Evolutionary conservation across 1,139 yeast genomes (phyloP), one percentile per base, ranked within the genome.

Genomic region (Hanseniaspora uvarum): DNA sequence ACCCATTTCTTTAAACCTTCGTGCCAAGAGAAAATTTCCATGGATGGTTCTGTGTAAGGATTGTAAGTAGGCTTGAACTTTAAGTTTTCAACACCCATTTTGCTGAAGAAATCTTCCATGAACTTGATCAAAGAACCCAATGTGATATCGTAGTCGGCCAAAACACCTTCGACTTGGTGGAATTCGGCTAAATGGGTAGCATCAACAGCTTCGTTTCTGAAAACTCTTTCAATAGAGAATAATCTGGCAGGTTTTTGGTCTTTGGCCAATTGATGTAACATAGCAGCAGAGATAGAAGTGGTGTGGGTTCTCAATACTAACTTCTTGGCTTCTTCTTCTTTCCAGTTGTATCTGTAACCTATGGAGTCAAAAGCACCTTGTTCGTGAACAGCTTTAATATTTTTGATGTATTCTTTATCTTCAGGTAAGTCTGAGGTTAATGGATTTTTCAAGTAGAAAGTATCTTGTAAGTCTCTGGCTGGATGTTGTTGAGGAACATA

Each of bases 171-270:
- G 58, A 94, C 95, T 74, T 94, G 99, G 72, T 92, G 97, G 77
- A 94, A 94, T 74, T 94, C 99, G 28, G 98, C 98, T 72, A 94
- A 79, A 72, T 94, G 99, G n/a, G 99, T 94, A 54, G 97, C 98
- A 69, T 94, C 99, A 55, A 94, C 98, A 23, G 99, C 97, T 75
- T 94, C 99, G 69, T 94, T 94, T 75, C 99, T 86, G 85, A 94
- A 94, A 59, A 94, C 99, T 68, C 96, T 81, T 72, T 94, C 99
- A 64, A 94, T 94, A 53, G 96, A 86, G 75, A 94, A 94, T 67
- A 87, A 78, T 71, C 97, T 80, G 23, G 85, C 78, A 55, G 98
- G 97, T 65, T 81, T 82, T 56, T 97, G 97, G 69, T 88, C 85
- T 61, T 80, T 70, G 53, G 97, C 96, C 62, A 92, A 77, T 64